Percentiles rank a stretch among this genome's conserved stretches.
These are phyloP conservation scores for Striga hermonthica DNA, from an alignment of 305 asterid genomes.

Conservation along the genomic window DNA sequence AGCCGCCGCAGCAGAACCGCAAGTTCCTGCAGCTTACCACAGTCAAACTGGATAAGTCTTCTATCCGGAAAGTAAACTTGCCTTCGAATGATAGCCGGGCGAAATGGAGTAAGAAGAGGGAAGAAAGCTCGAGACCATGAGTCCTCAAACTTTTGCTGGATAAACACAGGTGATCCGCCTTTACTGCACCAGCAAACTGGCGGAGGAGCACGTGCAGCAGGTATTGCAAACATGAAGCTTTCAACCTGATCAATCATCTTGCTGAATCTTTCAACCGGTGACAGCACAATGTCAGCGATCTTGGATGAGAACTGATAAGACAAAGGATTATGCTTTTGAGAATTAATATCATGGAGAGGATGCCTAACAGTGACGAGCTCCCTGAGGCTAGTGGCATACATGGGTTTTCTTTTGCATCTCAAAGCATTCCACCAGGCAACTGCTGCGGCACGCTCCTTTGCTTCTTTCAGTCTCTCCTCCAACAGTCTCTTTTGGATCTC, in stretches of 20 bases:
- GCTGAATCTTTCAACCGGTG: constrained; percentile 83
- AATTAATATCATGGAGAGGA: constrained; percentile 58
- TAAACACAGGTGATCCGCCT: constrained; percentile 64
- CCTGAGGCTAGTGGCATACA: constrained; percentile 69
- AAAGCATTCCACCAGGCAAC: constrained; percentile 96
- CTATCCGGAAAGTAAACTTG: constrained; percentile 99
- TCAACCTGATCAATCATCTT: constrained; percentile 77
- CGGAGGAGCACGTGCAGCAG: constrained; percentile 98
- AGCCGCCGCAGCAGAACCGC: constrained; percentile 82
- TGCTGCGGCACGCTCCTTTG: constrained; percentile 71
- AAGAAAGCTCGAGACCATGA: constrained; percentile 59
- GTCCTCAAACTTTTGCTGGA: constrained; percentile 52
- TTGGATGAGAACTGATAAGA: constrained; percentile 63
- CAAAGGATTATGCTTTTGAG: constrained; percentile 50
- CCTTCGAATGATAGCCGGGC: constrained; percentile 95
- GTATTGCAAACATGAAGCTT: constrained; percentile 97
- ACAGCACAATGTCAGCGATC: constrained; percentile 70
- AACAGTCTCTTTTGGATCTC: constrained; percentile 66
- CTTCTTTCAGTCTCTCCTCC: constrained; percentile 74
- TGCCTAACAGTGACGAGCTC: constrained; percentile 70
- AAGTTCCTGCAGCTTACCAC: constrained; percentile 98
- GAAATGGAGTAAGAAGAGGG: constrained; percentile 80
- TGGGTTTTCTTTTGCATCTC: constrained; percentile 82
- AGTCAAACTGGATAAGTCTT: constrained; percentile 94
- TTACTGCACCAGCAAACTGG: constrained; percentile 96